These are phyloP conservation scores for Torulaspora franciscae DNA, from an alignment of 805 yeast species.

Conservation along the genomic window DNA sequence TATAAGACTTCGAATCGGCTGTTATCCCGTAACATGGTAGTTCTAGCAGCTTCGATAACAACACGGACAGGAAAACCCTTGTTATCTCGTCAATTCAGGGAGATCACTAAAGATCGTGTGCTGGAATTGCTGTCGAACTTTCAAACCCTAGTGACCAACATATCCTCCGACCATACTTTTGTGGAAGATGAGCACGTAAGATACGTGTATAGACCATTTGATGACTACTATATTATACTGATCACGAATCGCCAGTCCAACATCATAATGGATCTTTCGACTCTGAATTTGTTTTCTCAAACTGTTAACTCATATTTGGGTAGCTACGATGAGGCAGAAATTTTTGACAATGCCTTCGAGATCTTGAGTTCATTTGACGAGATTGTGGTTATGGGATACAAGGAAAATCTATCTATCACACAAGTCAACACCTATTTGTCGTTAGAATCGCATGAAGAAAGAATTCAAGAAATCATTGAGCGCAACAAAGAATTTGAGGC, in stretches of 20 bases:
- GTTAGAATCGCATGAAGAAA: conserved; percentile 98
- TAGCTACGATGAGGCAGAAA: conserved; percentile 72
- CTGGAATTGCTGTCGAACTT: conserved; percentile 80
- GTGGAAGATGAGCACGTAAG: conserved; percentile 90
- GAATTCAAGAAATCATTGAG: conserved; percentile 95
- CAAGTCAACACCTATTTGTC: conserved; percentile 88
- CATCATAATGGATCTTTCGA: conserved; percentile 89
- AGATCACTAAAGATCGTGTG: conserved; percentile 76
- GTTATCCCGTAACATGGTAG: conserved; percentile 46
- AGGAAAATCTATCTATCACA: conserved; percentile 73
- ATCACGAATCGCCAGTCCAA: conserved; percentile 89
- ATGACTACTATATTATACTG: conserved; percentile 83
- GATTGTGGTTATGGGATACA: conserved; percentile 81
- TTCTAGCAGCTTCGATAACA: conserved; percentile 90
- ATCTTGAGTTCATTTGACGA: conserved; percentile 91
- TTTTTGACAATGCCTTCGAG: conserved; percentile 80
- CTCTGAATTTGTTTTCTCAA: conserved; percentile 78
- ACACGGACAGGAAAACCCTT: conserved; percentile 91
- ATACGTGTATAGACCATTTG: conserved; percentile 93
- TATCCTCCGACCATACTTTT: conserved; percentile 79
- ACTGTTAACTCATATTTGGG: conserved; percentile 72
- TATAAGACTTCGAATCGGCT: neutral
- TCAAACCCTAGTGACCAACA: conserved; percentile 68
- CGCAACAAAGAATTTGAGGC: conserved; percentile 96
- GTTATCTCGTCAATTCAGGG: conserved; percentile 86